Conservation (phyloP, 495 filamentous ascomycete species). For the Cercophora sp. region DNA sequence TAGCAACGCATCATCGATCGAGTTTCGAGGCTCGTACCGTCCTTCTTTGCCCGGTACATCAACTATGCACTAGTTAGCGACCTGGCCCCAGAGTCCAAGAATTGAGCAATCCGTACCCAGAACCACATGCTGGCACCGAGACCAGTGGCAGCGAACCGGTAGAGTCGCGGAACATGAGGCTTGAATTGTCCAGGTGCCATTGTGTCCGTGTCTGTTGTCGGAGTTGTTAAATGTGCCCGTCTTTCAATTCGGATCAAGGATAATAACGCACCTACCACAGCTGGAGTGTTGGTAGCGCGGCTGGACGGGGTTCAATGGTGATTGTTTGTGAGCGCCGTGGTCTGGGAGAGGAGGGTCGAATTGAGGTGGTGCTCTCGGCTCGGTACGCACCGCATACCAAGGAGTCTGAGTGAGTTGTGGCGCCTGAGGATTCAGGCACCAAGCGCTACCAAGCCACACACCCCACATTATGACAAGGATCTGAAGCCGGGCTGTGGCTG, state of each 20-base stretch:
- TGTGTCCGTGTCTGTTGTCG: slow-evolving; percentile 16
- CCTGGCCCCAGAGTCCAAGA: neutral
- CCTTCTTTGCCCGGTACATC: slow-evolving; percentile 95
- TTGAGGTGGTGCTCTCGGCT: slow-evolving; percentile 6
- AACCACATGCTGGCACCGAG: slow-evolving; percentile 99
- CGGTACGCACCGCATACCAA: no score
- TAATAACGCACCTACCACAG: no score
- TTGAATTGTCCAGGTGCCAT: slow-evolving; percentile 20
- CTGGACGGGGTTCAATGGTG: slow-evolving; percentile 2
- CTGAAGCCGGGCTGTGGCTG: no score
- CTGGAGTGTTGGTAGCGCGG: neutral
- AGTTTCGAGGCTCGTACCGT: slow-evolving; percentile 46
- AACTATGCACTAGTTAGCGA: slow-evolving; percentile 50
- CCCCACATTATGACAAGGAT: no score
- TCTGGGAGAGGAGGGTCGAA: neutral
- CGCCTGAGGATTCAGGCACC: slow-evolving; percentile 6
- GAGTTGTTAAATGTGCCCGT: slow-evolving; percentile 9
- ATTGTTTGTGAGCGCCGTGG: neutral
- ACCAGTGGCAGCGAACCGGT: slow-evolving; percentile 78
- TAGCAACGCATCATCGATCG: slow-evolving; percentile 14
- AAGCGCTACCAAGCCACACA: no score
- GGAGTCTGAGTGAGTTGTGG: neutral
- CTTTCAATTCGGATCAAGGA: neutral
- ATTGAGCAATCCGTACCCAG: slow-evolving; percentile 60
- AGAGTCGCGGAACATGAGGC: slow-evolving; percentile 50